Evolutionary conservation across 1,284 basidiomycete genomes (phyloP), one percentile per base, ranked within the genome.

Genomic region (Stereum hirsutum): DNA sequence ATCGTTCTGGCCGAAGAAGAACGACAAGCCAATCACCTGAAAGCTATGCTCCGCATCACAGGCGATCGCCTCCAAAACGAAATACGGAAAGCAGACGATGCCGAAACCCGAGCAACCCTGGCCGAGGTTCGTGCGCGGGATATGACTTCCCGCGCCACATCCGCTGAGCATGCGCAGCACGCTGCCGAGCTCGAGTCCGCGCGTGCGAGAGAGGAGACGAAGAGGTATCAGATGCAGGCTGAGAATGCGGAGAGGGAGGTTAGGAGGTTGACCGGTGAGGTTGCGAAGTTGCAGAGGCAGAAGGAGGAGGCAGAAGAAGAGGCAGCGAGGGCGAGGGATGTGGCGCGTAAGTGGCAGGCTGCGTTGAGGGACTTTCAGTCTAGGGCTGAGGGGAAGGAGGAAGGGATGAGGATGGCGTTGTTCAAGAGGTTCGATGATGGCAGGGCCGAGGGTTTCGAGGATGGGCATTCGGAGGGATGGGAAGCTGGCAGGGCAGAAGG

Each of bases 1-100:
- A 50, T 72, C 26, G 65, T 74, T 31, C 66, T 81, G 24, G 70
- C 71, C n/a, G 78, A 81, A 48, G 76, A 80, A 55, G 76, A 81
- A 55, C 70, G 71, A 41, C 74, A 80, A 52, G 66, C 68, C 24
- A 66, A 69, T 46, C 70, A 72, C 46, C 66, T 82, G 47, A 81
- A 78, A 55, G 64, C 67, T 27, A 55, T 78, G 26, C 64, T 83
- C 21, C 67, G 69, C 43, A 62, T 60, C 39, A 70, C 77, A 4
- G 69, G 67, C 27, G 75, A 78, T 41, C 66, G 70, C 33, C 63
- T 83, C 24, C 75, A 81, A 52, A 61, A 66, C 45, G 78, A 81
- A 59, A 71, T 67, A 44, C 68, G 69, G 33, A 64, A 72, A 36
- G 74, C 71, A 21, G 71, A 74, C 42, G 64, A 70, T 30, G 72